Evolutionary conservation across 129 eudicot genomes (phyloP), one percentile per base, ranked within the genome.

Genomic region (Centella asiatica): DNA sequence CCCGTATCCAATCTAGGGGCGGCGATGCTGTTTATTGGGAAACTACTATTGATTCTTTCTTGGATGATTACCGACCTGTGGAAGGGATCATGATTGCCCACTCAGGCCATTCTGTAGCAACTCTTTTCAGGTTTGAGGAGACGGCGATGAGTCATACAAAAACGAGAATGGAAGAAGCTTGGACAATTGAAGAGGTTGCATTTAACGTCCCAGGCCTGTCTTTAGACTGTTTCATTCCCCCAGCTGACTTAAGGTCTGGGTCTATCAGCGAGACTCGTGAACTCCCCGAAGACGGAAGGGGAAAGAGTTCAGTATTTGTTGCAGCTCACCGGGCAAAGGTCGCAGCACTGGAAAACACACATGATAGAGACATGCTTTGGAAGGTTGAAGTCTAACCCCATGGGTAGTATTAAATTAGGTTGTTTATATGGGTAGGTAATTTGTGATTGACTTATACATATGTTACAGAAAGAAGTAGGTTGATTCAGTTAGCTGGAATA

Each of bases 41-140:
- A 70, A 88, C 96, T n/a, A 88, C 83, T 8, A 88, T 88, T 6
- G 79, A 81, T 28, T 81, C 96, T 1, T 79, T 77, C 57, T 45
- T 88, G 32, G 96, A 88, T 3, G 94, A 88, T 58, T 84, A 88
- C 66, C 77, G 87, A 32, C 66, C 96, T 19, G 94, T 84, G 7
- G 96, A 88, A 36, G 96, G 96, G 12, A 79, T 81, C 68, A 88
- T 84, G 96, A 77, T 88, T 20, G 89, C 96, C 18, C 96, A 88
- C 72, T 84, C 96, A 0, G 96, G 96, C 8, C 81, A 83, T 40
- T 84, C 96, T 0, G 81, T 84, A 53, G 96, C 81, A 6, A 88
- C 84, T 63, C 94, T 88, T 69, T 88, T 88, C 60, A 77, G 89
- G 69, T 88, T 88, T 65, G 96, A 94, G 11, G 96, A 88, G 66